Evolutionary conservation across 345 rosid species (phyloP), one percentile per base, ranked within the genome.

Genomic region (Trapa incisa): DNA sequence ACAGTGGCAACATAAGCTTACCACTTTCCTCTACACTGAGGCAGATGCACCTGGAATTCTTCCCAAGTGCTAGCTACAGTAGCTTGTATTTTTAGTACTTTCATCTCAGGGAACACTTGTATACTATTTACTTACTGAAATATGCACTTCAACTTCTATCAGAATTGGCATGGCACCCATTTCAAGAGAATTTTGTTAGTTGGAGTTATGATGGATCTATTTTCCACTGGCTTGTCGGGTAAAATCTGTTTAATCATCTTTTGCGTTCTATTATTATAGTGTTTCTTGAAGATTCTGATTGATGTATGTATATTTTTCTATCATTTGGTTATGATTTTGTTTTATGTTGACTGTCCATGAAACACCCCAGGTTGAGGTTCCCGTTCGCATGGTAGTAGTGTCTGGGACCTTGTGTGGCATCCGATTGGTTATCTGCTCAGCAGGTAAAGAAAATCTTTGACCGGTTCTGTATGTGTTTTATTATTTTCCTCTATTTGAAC

Each of bases 161-260:
- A 93, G 99, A 93, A 56, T 75, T 94, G 96, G 96, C 96, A 56
- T 94, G 97, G 97, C 97, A 94, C 76, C 99, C 99, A 66, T 89
- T 87, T 76, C 96, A 94, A 79, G 97, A 94, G 76, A 89, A 87
- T 79, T 94, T 91, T 75, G 97, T 94, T 72, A 94, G 99, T 75
- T 97, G 99, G 77, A 89, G 99, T 74, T 80, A 70, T 69, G 99
- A 91, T 37, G 99, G 99, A 33, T 82, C 96, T 72, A 86, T 94
- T 71, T 89, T 86, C 80, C 99, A 94, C 74, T 94, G 99, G 99
- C 74, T 81, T 78, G 96, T 94, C 22, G 99, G 99, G 99, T 94
- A 76, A 64, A 76, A 61, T 15, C 35, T 65, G 36, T 47, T 22
- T 33, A 1, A 7, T 41, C 16, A 36, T 54, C 43, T n/a, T 5